phyloP scores from a whole-genome alignment of 495 filamentous ascomycete species.

The Thermothielavioides terrestris region DNA sequence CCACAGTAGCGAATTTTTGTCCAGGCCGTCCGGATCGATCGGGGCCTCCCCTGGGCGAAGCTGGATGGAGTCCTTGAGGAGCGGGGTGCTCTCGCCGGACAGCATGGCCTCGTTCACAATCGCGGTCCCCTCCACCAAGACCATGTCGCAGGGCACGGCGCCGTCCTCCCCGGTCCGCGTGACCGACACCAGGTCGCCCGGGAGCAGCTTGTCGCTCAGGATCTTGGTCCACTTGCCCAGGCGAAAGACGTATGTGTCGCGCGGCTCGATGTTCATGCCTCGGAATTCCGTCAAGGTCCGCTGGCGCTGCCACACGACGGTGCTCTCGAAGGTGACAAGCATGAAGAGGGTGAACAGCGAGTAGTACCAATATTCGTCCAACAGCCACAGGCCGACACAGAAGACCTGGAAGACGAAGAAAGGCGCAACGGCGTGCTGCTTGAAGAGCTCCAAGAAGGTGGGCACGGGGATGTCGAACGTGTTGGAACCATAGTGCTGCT shows the following conservation, averaged over 20 bases:
- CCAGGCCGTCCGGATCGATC: slow-evolving; percentile 82
- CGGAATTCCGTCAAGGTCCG: slow-evolving; percentile 95
- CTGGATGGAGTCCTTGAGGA: slow-evolving; percentile 93
- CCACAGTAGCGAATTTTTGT: slow-evolving; percentile 94
- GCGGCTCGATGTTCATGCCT: slow-evolving; percentile 98
- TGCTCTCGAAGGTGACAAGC: slow-evolving; percentile 96
- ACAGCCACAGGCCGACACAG: slow-evolving; percentile 96
- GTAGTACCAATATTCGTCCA: slow-evolving; percentile 99
- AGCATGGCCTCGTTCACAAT: slow-evolving; percentile 99
- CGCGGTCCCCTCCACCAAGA: slow-evolving; percentile 85
- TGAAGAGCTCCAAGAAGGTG: slow-evolving; percentile 89
- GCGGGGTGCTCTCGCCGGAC: slow-evolving; percentile 92
- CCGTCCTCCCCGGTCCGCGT: slow-evolving; percentile 94
- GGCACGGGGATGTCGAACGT: slow-evolving; percentile 97
- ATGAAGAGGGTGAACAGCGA: slow-evolving; percentile 98
- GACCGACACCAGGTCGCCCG: slow-evolving; percentile 93
- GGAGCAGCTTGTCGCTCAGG: slow-evolving; percentile 86
- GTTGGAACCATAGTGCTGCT: slow-evolving; percentile 92
- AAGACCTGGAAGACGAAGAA: slow-evolving; percentile 99
- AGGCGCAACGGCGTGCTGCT: slow-evolving; percentile 95
- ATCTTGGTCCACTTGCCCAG: slow-evolving; percentile 80
- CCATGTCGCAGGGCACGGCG: slow-evolving; percentile 94
- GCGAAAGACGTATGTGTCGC: slow-evolving; percentile 83
- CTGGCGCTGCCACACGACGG: slow-evolving; percentile 98
- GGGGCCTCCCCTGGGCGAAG: slow-evolving; percentile 75